Evolutionary conservation across 441 rosid genomes (phyloP).

Genomic region (Aquilaria agallochum): DNA sequence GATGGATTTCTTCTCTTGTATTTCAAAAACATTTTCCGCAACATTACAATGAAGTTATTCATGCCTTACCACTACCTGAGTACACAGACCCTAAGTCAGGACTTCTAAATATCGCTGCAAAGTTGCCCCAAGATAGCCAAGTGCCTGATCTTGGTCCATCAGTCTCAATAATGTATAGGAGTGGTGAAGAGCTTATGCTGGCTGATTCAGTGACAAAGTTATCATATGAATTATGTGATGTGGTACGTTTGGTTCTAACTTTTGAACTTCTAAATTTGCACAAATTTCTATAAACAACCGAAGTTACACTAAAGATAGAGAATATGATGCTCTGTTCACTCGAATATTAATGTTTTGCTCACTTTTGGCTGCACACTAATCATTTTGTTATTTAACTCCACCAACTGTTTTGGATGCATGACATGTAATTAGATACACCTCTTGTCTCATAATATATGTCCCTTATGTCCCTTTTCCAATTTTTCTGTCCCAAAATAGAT

Average conservation of each 20-base stretch:
- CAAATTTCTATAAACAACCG: too few relatives aligned
- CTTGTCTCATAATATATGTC: too few relatives aligned
- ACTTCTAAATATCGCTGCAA: constrained; percentile 69
- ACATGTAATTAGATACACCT: too few relatives aligned
- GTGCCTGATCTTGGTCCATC: constrained; percentile 77
- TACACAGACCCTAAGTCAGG: constrained; percentile 85
- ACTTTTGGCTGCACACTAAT: neutral
- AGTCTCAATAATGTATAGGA: constrained; percentile 70
- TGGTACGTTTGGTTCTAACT: constrained; percentile 42
- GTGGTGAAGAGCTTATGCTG: constrained; percentile 58
- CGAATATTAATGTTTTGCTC: neutral
- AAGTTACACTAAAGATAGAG: neutral
- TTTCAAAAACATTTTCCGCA: constrained; percentile 84
- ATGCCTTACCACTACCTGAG: constrained; percentile 68
- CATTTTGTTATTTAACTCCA: too few relatives aligned
- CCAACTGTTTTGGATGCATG: too few relatives aligned
- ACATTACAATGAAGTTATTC: constrained; percentile 69
- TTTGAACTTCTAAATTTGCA: neutral
- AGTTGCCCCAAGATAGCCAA: constrained; percentile 43
- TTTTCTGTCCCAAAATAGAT: too few relatives aligned
- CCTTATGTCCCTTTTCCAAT: too few relatives aligned
- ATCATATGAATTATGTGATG: constrained; percentile 67
- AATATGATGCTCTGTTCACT: neutral
- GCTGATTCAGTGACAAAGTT: constrained; percentile 63
- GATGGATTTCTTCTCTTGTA: constrained; percentile 82